Evolutionary conservation across 208 protist genomes (phyloP).

Genomic region (Leishmania braziliensis): DNA sequence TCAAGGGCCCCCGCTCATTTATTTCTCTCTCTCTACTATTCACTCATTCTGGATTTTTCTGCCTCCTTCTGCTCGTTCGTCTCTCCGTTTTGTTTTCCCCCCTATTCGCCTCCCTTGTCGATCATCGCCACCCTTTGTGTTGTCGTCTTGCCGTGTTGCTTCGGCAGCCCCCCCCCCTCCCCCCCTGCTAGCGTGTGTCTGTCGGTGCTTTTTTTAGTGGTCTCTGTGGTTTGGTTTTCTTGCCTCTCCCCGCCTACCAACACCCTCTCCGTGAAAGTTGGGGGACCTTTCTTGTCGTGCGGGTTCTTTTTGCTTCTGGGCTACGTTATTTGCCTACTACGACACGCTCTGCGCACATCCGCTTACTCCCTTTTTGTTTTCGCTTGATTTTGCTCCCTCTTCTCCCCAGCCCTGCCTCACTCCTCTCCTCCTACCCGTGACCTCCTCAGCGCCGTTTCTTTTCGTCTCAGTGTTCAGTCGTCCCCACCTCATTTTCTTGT

Average conservation of each 20-base stretch:
- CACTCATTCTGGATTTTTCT: not conserved
- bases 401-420: not conserved
- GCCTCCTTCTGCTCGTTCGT: not conserved
- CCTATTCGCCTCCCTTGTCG: conserved; percentile 9
- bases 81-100: conserved; percentile 5
- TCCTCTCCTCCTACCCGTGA: not conserved
- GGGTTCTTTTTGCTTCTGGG: not conserved
- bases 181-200: not conserved
- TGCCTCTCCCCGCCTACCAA: not conserved
- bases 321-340: not conserved
- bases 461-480: not conserved
- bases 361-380: not conserved
- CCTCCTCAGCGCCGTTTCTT: not conserved
- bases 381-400: not conserved
- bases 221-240: conserved; percentile 3
- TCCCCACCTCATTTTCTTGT: not conserved
- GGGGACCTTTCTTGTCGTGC: not conserved
- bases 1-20: not conserved
- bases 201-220: not conserved
- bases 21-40: not conserved
- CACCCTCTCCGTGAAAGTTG: not conserved
- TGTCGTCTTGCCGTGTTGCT: not conserved
- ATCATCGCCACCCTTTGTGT: not conserved
- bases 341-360: not conserved
- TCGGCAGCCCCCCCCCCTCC: not conserved